Conservation (phyloP, 2,329 filamentous ascomycete species). For the Apiospora hydei region DNA sequence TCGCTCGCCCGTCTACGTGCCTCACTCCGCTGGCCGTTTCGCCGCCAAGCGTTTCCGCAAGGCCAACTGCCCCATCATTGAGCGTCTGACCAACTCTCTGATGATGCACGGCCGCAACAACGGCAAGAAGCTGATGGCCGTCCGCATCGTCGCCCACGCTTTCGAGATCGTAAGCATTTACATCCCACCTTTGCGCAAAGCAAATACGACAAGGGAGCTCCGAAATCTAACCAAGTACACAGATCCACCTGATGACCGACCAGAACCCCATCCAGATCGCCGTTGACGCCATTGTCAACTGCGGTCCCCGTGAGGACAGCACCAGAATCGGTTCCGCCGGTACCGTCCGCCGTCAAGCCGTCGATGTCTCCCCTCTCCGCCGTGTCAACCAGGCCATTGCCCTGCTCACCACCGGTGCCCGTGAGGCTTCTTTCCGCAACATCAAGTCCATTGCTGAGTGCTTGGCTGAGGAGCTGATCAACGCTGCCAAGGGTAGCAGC, state of each 20-base stretch:
- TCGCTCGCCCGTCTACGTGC: constrained; percentile 97
- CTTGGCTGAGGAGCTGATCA: constrained; percentile 99
- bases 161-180: constrained; percentile 93
- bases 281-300: constrained; percentile 99
- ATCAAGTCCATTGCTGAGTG: constrained; percentile 99
- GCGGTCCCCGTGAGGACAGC: constrained; percentile 99
- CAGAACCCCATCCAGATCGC: constrained; percentile 99
- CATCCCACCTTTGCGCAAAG: constrained; percentile 27
- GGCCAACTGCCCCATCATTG: constrained; percentile 99
- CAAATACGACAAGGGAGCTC: constrained; percentile 16
- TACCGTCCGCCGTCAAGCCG: constrained; percentile 99
- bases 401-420: constrained; percentile 97
- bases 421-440: constrained; percentile 99
- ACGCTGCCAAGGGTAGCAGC: constrained; percentile 99
- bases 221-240: constrained; percentile 36
- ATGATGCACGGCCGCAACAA: constrained; percentile 99
- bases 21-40: constrained; percentile 98
- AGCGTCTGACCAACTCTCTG: constrained; percentile 99
- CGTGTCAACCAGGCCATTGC: constrained; percentile 99
- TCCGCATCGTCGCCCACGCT: constrained; percentile 97
- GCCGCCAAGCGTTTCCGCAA: constrained; percentile 99
- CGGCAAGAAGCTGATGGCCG: constrained; percentile 99
- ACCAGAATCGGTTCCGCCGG: constrained; percentile 99
- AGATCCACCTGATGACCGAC: constrained; percentile 99
- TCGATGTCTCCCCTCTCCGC: constrained; percentile 99